These are phyloP conservation scores for Fusarium nanum DNA, from an alignment of 2,329 filamentous ascomycete species.

Conservation along the genomic window DNA sequence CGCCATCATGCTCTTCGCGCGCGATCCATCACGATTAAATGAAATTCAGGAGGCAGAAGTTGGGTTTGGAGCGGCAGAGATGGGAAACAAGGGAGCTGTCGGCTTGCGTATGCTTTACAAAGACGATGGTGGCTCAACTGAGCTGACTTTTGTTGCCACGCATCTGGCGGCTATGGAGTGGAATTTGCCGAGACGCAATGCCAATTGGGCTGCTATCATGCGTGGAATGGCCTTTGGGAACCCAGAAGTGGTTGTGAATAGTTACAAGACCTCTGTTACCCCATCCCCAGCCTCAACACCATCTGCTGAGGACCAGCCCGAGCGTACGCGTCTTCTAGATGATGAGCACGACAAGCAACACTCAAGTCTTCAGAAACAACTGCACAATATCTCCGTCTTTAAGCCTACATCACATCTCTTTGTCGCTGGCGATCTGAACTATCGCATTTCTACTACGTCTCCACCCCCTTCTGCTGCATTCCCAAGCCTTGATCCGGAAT, in stretches of 20 bases:
- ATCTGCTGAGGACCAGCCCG: conserved; percentile 43
- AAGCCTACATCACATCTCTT: conserved; percentile 81
- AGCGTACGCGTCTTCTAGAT: conserved; percentile 50
- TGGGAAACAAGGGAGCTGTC: conserved; percentile 96
- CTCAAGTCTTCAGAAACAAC: conserved; percentile 54
- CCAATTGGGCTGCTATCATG: conserved; percentile 89
- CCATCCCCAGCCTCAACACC: conserved; percentile 41
- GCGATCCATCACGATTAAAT: conserved; percentile 68
- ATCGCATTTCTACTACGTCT: conserved; percentile 78
- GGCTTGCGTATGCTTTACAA: conserved; percentile 77
- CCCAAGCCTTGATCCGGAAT: conserved; percentile 69
- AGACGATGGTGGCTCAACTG: conserved; percentile 56
- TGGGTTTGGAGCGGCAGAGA: conserved; percentile 85
- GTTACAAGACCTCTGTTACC: conserved; percentile 41
- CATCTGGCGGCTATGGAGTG: conserved; percentile 92
- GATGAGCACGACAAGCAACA: conserved; percentile 52
- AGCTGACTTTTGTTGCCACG: conserved; percentile 86
- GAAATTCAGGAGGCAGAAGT: conserved; percentile 82
- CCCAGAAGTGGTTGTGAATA: conserved; percentile 55
- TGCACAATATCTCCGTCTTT: conserved; percentile 76
- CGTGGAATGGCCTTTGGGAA: conserved; percentile 80
- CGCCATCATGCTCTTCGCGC: conserved; percentile 85
- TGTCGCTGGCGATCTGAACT: conserved; percentile 93
- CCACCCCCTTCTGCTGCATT: conserved; percentile 72
- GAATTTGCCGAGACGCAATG: conserved; percentile 79